Base-by-base conservation (phyloP, 2,329 filamentous ascomycete species). In the Stemphylium lycopersici region DNA sequence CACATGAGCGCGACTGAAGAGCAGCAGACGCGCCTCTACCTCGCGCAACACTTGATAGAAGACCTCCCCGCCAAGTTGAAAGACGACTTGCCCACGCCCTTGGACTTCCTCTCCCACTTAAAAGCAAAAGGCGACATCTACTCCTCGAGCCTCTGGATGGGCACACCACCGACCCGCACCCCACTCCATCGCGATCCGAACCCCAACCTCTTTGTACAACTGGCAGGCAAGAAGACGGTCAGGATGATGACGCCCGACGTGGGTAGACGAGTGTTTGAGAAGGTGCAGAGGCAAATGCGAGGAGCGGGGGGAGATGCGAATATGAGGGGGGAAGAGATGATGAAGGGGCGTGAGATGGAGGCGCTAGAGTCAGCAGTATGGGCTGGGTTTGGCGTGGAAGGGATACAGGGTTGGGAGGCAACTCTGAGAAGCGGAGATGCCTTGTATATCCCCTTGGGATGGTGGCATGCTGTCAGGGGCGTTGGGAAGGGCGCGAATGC, bases 141-240 rank as follows among this genome's bases (percentile, higher is more conserved):
- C 71, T 85, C 83, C 65, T 88, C 89, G 0, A 96, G 90, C 64
- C 79, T 98, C 38, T 99, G 93, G 93, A 82, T 98, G 11, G 95
- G 95, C 0, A 80, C 88, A 12, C 86, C 91, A 34, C 91, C 91
- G 0, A 97, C 93, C 0, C 92, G 91, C 65, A 97, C 95, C 0
- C 92, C 95, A 3, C 79, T 96, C 3, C 95, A 99, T 75, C 85
- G 90, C 49, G 95, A 99, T 68, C 95, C 95, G 0, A 98, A 98
- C 67, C 91, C 91, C 0, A 99, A 99, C 70, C 67, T 97, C 0
- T 96, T 98, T 71, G 85, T 90, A 40, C 95, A 99, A 75, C 75
- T 98, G 11, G 85, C 85, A 13, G 86, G 90, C 3, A 75, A 70
- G 46, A 99, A 99, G 75, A 72, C 78, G 0, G 79, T 97, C 13